phyloP scores from a whole-genome alignment of 1,284 basidiomycete genomes.

The Ustilago xerochloae region DNA sequence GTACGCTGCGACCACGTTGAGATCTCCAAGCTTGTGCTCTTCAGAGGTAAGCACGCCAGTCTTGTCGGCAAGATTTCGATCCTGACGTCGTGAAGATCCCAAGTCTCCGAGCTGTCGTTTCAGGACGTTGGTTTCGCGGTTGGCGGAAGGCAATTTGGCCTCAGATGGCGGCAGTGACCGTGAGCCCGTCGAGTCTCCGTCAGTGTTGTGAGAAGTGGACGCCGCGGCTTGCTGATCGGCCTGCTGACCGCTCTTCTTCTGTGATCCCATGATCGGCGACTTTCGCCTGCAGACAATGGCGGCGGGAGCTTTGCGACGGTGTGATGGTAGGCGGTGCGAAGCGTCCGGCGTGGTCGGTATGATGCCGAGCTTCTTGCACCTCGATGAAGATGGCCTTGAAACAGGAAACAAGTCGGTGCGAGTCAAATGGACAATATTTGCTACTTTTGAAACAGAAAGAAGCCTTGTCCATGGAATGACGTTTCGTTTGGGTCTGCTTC shows the following conservation, averaged over 20 bases:
- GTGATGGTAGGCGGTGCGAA: not conserved
- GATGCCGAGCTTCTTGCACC: not conserved
- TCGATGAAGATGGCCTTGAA: not conserved
- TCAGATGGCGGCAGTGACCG: constrained; percentile 29
- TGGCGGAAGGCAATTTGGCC: constrained; percentile 6
- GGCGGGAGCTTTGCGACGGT: not conserved
- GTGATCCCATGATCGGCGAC: not conserved
- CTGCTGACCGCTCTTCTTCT: not conserved
- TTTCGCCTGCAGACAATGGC: not conserved
- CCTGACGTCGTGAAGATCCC: constrained; percentile 25
- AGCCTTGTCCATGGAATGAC: not conserved
- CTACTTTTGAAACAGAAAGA: not conserved
- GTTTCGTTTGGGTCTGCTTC: not conserved
- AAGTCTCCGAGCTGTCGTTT: constrained; percentile 36
- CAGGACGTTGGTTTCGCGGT: constrained; percentile 14
- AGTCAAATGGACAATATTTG: too few relatives aligned
- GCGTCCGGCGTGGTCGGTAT: not conserved
- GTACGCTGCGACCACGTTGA: constrained; percentile 63
- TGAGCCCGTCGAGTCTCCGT: constrained; percentile 3
- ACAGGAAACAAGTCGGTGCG: not conserved
- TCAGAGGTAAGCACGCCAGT: constrained; percentile 37
- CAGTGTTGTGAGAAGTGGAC: not conserved
- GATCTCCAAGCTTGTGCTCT: constrained; percentile 51
- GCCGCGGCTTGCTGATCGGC: not conserved
- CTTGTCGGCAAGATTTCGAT: constrained; percentile 25